phyloP scores from a whole-genome alignment of 1,284 basidiomycete genomes.

The Sporisorium iseilematis-ciliati region DNA sequence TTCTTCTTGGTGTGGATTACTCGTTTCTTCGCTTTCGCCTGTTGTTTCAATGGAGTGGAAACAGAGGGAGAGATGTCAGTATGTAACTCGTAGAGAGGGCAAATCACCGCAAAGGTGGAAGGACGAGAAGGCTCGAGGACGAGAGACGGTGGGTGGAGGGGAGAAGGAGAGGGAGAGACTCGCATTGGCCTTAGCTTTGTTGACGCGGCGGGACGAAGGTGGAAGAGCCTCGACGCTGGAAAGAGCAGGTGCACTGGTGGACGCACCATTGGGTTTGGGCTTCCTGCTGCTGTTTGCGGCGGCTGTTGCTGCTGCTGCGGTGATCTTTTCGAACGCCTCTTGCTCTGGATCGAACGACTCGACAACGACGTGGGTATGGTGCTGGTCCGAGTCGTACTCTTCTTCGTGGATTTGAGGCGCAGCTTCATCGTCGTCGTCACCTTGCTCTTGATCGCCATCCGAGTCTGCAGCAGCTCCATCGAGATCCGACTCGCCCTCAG shows the following conservation, averaged over 20 bases:
- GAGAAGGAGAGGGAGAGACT: slow-evolving; percentile 40
- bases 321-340: slow-evolving; percentile 42
- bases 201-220: slow-evolving; percentile 54
- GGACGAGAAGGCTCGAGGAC: neutral
- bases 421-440: slow-evolving; percentile 24
- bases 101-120: neutral
- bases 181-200: slow-evolving; percentile 60
- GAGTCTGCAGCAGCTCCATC: slow-evolving; percentile 23
- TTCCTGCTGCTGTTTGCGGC: slow-evolving; percentile 12
- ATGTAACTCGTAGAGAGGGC: neutral
- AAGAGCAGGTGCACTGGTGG: slow-evolving; percentile 21
- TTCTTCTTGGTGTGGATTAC: slow-evolving; percentile 54
- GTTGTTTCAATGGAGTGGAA: neutral
- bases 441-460: slow-evolving; percentile 30
- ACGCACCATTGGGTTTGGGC: slow-evolving; percentile 33
- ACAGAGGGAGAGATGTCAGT: slow-evolving; percentile 9
- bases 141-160: neutral
- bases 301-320: slow-evolving; percentile 6
- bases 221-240: slow-evolving; percentile 52
- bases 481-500: slow-evolving; percentile 54
- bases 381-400: slow-evolving; percentile 50
- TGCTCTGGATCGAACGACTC: slow-evolving; percentile 53
- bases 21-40: slow-evolving; percentile 49
- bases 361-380: slow-evolving; percentile 54
- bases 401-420: slow-evolving; percentile 34